Evolutionary conservation across 208 protist species (phyloP).

Genomic region (Acanthamoeba polyphaga): DNA sequence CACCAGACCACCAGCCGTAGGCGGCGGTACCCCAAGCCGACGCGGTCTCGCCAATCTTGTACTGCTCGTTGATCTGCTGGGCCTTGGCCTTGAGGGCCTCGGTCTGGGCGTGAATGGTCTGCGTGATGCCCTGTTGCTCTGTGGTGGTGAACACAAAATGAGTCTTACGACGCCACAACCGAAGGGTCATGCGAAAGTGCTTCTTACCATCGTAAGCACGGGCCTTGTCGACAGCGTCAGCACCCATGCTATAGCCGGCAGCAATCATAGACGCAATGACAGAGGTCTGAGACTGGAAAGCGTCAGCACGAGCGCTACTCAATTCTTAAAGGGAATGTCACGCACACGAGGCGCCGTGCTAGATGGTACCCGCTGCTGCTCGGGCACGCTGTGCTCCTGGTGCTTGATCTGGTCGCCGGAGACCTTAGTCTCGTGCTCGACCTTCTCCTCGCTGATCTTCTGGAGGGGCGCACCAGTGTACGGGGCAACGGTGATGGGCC

Average conservation of each 20-base stretch:
- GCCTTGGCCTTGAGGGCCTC: conserved; percentile 78
- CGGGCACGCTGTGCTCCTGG: conserved; percentile 73
- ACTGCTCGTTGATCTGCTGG: conserved; percentile 64
- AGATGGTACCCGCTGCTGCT: conserved; percentile 72
- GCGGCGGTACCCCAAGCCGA: conserved; percentile 51
- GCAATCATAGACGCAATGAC: conserved; percentile 84
- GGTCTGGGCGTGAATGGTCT: conserved; percentile 63
- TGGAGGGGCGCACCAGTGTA: conserved; percentile 11
- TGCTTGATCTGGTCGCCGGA: conserved; percentile 74
- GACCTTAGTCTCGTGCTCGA: conserved; percentile 48
- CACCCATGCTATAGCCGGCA: conserved; percentile 81
- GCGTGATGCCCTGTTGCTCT: conserved; percentile 23
- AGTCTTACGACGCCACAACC: not conserved
- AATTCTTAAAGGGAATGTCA: not conserved
- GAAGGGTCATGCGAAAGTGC: not conserved
- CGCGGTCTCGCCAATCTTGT: conserved; percentile 73
- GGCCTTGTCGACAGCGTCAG: conserved; percentile 79
- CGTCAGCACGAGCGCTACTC: not conserved
- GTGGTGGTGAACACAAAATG: not conserved
- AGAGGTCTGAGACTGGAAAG: conserved; percentile 75
- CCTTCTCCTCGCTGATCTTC: conserved; percentile 58
- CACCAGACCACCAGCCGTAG: conserved; percentile 1
- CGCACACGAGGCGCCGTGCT: not conserved
- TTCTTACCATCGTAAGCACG: conserved; percentile 76
- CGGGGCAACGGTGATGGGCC: conserved; percentile 63